These are phyloP conservation scores for Pythium scleroteichum DNA, from an alignment of 352 stramenopile genomes.

Conservation along the genomic window DNA sequence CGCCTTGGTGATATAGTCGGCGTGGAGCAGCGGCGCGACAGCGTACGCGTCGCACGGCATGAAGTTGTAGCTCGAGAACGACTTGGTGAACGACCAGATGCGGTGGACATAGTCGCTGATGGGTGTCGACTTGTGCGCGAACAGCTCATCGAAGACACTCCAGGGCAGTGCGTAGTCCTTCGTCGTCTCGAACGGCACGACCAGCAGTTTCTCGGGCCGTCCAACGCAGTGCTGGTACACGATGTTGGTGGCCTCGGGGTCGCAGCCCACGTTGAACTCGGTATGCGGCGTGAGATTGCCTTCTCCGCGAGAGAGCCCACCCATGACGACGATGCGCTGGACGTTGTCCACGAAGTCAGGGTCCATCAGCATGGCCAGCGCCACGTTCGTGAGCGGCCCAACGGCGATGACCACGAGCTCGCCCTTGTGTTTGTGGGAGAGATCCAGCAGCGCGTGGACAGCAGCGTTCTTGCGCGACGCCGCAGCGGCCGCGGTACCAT, in stretches of 20 bases:
- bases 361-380: slow-evolving; percentile 71
- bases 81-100: slow-evolving; percentile 63
- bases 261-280: slow-evolving; percentile 83
- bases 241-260: slow-evolving; percentile 78
- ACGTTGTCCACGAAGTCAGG: slow-evolving; percentile 62
- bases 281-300: slow-evolving; percentile 68
- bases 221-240: slow-evolving; percentile 60
- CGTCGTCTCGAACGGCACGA: slow-evolving; percentile 74
- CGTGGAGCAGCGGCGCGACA: slow-evolving; percentile 59
- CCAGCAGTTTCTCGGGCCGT: slow-evolving; percentile 51
- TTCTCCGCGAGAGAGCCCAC: slow-evolving; percentile 62
- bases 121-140: slow-evolving; percentile 41
- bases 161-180: slow-evolving; percentile 59
- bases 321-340: slow-evolving; percentile 75
- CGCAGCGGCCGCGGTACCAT: slow-evolving; percentile 19
- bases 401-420: slow-evolving; percentile 79
- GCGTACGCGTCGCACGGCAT: slow-evolving; percentile 77
- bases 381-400: slow-evolving; percentile 79
- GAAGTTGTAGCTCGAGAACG: slow-evolving; percentile 52
- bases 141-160: slow-evolving; percentile 67
- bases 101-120: slow-evolving; percentile 53
- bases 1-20: slow-evolving; percentile 52
- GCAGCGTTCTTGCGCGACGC: slow-evolving; percentile 57
- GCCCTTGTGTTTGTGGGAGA: slow-evolving; percentile 52
- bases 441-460: slow-evolving; percentile 63